Evolutionary conservation across 495 filamentous ascomycete species (phyloP).

Genomic region (Penicillium parvum): DNA sequence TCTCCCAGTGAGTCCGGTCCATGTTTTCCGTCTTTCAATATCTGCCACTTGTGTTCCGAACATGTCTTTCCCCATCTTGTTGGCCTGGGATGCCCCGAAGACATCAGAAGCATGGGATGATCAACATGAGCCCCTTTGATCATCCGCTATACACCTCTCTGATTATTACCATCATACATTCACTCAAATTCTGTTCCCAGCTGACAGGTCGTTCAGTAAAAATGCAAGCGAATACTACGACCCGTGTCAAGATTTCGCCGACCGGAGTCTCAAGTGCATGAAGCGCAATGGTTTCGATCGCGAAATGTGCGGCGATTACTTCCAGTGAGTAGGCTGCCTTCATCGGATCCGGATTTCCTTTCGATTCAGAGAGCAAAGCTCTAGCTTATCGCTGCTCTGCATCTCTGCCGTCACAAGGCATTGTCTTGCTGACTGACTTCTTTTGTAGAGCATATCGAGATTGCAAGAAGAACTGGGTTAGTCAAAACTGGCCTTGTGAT

Average conservation of each 20-base stretch:
- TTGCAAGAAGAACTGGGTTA: slow-evolving; percentile 91
- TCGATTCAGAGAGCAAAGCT: not conserved
- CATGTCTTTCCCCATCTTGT: not conserved
- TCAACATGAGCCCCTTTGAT: no score
- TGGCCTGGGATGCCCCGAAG: no score
- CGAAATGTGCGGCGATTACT: slow-evolving; percentile 88
- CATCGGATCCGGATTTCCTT: not conserved
- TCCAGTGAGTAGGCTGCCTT: slow-evolving; percentile 60
- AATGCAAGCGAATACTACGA: slow-evolving; percentile 80
- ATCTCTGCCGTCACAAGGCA: not conserved
- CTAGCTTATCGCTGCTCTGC: no score
- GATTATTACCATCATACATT: not conserved
- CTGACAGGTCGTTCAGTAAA: slow-evolving; percentile 56
- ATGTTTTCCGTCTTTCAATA: not conserved
- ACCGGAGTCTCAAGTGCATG: slow-evolving; percentile 77
- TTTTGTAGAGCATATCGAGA: slow-evolving; percentile 76
- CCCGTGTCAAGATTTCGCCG: slow-evolving; percentile 93
- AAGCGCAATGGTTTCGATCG: slow-evolving; percentile 79
- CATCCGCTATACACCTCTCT: not conserved
- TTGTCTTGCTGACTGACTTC: slow-evolving; percentile 1
- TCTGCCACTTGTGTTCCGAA: not conserved
- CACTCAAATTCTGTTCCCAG: not conserved
- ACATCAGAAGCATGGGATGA: no score
- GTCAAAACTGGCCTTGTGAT: slow-evolving; percentile 19
- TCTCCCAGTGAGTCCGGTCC: slow-evolving; percentile 32